Conservation (phyloP, 2,329 filamentous ascomycete species). For the Apiospora sp. region DNA sequence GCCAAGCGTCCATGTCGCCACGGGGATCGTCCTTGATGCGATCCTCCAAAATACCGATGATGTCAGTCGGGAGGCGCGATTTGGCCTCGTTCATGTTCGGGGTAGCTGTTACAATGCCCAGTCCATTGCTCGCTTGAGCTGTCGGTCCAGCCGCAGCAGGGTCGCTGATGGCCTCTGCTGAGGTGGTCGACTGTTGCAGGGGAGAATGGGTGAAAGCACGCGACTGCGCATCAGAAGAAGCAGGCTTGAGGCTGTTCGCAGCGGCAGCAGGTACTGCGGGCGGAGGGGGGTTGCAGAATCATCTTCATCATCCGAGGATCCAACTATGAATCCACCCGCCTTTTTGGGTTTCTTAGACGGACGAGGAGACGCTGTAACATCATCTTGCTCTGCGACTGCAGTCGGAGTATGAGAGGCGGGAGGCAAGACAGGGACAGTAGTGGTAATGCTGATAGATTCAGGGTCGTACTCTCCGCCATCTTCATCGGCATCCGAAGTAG, state of each 20-base stretch:
- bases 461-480: conserved; percentile 67
- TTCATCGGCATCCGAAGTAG: conserved; percentile 57
- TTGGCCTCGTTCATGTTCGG: conserved; percentile 30
- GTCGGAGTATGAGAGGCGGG: conserved; percentile 20
- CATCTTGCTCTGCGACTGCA: conserved; percentile 37
- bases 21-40: conserved; percentile 91
- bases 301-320: conserved; percentile 67
- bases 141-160: conserved; percentile 27
- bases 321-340: conserved; percentile 66
- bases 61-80: conserved; percentile 67
- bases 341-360: conserved; percentile 65
- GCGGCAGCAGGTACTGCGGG: conserved; percentile 28
- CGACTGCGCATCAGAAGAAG: conserved; percentile 34
- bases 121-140: conserved; percentile 30
- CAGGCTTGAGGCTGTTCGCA: conserved; percentile 35
- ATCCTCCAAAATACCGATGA: conserved; percentile 83
- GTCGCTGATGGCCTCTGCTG: conserved; percentile 31
- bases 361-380: conserved; percentile 44
- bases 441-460: conserved; percentile 57
- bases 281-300: conserved; percentile 35
- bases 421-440: conserved; percentile 30
- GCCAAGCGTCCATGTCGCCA: conserved; percentile 92
- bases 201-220: conserved; percentile 35
- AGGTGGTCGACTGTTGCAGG: conserved; percentile 35
- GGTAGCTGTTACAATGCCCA: conserved; percentile 19